Conservation (phyloP, 441 rosid species). For the Euphorbia schlechtendalii region DNA sequence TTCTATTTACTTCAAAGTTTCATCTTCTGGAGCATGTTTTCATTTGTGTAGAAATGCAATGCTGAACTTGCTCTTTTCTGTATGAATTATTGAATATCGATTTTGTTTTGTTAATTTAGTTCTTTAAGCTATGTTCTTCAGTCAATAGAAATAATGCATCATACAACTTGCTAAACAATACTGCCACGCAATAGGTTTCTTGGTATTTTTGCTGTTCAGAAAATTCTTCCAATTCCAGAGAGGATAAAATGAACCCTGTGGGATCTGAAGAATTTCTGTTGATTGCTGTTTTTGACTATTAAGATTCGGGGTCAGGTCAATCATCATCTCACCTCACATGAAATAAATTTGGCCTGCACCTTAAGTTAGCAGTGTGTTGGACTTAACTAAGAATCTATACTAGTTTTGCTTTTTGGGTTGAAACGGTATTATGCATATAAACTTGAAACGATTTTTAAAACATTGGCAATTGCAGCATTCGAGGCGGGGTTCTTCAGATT, state of each 20-base stretch:
- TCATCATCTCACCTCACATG: too few species aligned
- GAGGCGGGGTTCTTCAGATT: constrained; percentile 51
- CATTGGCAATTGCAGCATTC: constrained; percentile 51
- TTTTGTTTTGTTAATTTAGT: background rate
- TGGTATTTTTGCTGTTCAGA: background rate
- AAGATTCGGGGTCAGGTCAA: too few species aligned
- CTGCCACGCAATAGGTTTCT: background rate
- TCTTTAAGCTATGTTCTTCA: background rate
- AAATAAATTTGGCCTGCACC: too few species aligned
- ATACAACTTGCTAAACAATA: background rate
- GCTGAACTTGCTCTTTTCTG: background rate
- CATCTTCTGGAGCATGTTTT: background rate
- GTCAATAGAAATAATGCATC: background rate
- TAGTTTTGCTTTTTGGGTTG: background rate
- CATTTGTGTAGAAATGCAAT: background rate
- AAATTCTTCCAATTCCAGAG: background rate
- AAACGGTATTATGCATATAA: background rate
- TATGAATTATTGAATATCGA: background rate
- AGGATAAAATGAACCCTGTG: background rate
- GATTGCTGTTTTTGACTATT: too few species aligned
- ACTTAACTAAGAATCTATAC: too few species aligned
- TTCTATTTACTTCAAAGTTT: constrained; percentile 2
- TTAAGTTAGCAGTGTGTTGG: too few species aligned
- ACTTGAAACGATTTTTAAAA: constrained; percentile 11
- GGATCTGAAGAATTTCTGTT: background rate